Percentiles rank a stretch among this genome's conserved stretches.
Conservation (phyloP, 2,329 filamentous ascomycete species). For the Neofusicoccum parvum region DNA sequence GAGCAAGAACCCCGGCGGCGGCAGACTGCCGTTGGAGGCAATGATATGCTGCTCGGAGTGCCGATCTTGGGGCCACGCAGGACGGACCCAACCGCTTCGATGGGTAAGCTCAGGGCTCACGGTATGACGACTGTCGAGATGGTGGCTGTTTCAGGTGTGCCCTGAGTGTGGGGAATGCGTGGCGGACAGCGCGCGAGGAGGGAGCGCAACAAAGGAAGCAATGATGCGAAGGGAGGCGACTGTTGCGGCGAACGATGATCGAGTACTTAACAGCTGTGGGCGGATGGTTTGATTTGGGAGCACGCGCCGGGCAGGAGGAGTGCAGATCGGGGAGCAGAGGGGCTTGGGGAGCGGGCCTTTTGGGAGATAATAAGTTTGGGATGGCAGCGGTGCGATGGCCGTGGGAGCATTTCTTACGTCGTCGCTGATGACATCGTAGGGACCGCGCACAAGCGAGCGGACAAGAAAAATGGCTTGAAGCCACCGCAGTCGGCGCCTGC, state of each 20-base stretch:
- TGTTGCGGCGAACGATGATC: slow-evolving; percentile 17
- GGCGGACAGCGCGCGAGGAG: slow-evolving; percentile 16
- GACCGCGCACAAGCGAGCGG: slow-evolving; percentile 20
- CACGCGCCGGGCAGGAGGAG: slow-evolving; percentile 18
- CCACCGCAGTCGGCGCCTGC: slow-evolving; percentile 21
- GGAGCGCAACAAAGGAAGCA: slow-evolving; percentile 19
- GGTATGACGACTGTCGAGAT: slow-evolving; percentile 21
- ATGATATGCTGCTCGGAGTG: slow-evolving; percentile 40
- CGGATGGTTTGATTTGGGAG: slow-evolving; percentile 9
- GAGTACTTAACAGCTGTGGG: slow-evolving; percentile 16
- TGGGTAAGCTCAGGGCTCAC: slow-evolving; percentile 38
- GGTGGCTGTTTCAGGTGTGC: slow-evolving; percentile 40
- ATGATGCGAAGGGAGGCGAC: slow-evolving; percentile 20
- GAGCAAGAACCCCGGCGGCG: slow-evolving; percentile 24
- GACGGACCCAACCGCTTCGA: slow-evolving; percentile 38
- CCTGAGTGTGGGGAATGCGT: slow-evolving; percentile 36
- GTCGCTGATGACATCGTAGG: slow-evolving; percentile 21
- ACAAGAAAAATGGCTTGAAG: slow-evolving; percentile 19
- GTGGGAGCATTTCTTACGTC: slow-evolving; percentile 20
- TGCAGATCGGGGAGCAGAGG: slow-evolving; percentile 22
- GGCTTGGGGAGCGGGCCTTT: slow-evolving; percentile 12
- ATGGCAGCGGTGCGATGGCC: slow-evolving; percentile 19
- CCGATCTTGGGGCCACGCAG: slow-evolving; percentile 33
- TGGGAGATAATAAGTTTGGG: slow-evolving; percentile 21
- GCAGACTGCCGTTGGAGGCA: slow-evolving; percentile 35